Percentiles rank a stretch among this genome's conserved stretches.
These are phyloP conservation scores for Cadophora sp. DNA, from an alignment of 2,329 filamentous ascomycete genomes.

Conservation along the genomic window DNA sequence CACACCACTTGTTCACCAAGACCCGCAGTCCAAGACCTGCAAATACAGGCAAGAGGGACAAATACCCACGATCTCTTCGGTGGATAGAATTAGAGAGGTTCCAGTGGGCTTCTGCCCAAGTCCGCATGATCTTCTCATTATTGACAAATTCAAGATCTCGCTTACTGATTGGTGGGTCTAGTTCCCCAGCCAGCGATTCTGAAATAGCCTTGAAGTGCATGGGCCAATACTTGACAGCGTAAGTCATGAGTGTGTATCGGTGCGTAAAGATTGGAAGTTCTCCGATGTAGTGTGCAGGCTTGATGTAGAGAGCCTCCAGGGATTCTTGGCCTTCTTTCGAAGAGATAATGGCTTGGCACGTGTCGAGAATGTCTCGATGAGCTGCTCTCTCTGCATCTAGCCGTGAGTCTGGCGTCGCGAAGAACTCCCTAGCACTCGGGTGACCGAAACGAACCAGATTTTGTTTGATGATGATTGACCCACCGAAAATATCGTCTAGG, in stretches of 20 bases:
- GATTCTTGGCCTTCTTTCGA: neutral
- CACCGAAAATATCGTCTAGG: slow-evolving; percentile 3
- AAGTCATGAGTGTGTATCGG: slow-evolving; percentile 1
- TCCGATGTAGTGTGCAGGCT: neutral
- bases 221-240: slow-evolving; percentile 21
- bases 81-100: slow-evolving; percentile 16
- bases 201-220: slow-evolving; percentile 18
- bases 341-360: slow-evolving; percentile 2
- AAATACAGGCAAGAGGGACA: slow-evolving; percentile 21
- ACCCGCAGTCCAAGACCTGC: slow-evolving; percentile 19
- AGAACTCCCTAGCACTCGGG: neutral
- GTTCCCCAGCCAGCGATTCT: neutral
- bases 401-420: neutral
- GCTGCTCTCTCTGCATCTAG: neutral
- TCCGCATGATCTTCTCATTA: slow-evolving; percentile 1
- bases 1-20: neutral
- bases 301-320: neutral
- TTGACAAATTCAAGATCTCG: neutral
- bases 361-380: slow-evolving; percentile 8
- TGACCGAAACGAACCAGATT: slow-evolving; percentile 1
- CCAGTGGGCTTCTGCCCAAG: slow-evolving; percentile 19
- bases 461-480: neutral
- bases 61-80: slow-evolving; percentile 18
- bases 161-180: neutral
- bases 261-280: slow-evolving; percentile 9